Conservation (phyloP, 1,284 basidiomycete species). For the Boletus smithii region DNA sequence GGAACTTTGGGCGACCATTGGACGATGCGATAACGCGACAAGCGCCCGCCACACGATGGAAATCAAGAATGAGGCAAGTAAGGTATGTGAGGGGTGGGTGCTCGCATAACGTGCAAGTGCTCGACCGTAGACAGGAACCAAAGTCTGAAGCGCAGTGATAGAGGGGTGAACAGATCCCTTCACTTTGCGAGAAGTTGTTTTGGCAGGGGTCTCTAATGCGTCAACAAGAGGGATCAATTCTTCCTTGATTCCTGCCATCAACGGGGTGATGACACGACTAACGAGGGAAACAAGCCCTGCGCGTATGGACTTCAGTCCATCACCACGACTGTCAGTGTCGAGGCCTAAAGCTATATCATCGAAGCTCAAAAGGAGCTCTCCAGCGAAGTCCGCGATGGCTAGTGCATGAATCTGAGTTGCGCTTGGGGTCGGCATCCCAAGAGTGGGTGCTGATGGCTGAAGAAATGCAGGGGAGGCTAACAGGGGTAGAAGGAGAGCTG, state of each 20-base stretch:
- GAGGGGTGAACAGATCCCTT: constrained; percentile 55
- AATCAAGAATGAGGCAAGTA: constrained; percentile 66
- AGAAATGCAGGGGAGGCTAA: constrained; percentile 63
- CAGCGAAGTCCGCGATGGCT: constrained; percentile 62
- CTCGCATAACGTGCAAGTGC: constrained; percentile 56
- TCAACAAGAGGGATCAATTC: constrained; percentile 61
- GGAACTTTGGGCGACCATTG: constrained; percentile 35
- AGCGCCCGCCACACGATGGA: constrained; percentile 68
- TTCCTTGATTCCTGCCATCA: constrained; percentile 57
- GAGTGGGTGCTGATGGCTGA: constrained; percentile 47
- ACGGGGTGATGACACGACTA: constrained; percentile 60
- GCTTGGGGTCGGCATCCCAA: constrained; percentile 52
- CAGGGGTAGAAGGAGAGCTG: constrained; percentile 59
- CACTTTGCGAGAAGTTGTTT: constrained; percentile 35
- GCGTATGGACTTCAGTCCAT: constrained; percentile 61
- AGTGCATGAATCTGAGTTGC: constrained; percentile 70
- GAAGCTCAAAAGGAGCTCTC: constrained; percentile 66
- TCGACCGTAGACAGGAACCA: constrained; percentile 59
- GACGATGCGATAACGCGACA: constrained; percentile 64
- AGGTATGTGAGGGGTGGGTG: constrained; percentile 50
- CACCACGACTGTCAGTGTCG: constrained; percentile 58
- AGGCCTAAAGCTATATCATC: constrained; percentile 60
- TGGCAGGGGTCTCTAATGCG: constrained; percentile 49
- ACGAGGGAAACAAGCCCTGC: constrained; percentile 66
- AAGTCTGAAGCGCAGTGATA: constrained; percentile 51